Conservation (phyloP, 202 grass and related monocot genomes). For the Setaria viridis region DNA sequence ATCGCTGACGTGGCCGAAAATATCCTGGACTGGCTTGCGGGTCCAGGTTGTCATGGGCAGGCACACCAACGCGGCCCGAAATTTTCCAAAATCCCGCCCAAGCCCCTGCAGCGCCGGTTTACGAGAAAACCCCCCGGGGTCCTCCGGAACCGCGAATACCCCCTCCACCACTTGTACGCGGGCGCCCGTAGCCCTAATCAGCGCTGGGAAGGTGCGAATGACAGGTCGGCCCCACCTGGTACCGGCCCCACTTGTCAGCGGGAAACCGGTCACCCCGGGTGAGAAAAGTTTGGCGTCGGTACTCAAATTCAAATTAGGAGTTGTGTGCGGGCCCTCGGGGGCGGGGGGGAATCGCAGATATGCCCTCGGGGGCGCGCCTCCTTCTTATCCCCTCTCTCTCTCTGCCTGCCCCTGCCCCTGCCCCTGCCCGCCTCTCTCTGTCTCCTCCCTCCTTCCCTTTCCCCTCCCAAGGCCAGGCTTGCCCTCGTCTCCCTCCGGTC, state of each 20-base stretch:
- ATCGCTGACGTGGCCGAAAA: conserved; percentile 81
- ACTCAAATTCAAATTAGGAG: conserved; percentile 49
- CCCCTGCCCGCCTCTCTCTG: neutral
- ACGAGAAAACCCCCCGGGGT: fast-evolving
- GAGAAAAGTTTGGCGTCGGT: neutral
- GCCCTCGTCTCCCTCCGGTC: neutral
- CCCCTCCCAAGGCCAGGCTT: neutral
- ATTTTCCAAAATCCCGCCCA: conserved; percentile 74
- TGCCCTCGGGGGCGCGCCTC: conserved; percentile 31
- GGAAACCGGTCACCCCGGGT: fast-evolving
- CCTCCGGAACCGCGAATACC: fast-evolving
- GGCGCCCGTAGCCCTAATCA: neutral
- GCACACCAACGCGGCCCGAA: neutral
- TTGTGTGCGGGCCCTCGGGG: conserved; percentile 35
- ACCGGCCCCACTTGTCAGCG: fast-evolving
- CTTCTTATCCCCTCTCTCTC: conserved; percentile 34
- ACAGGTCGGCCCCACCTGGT: fast-evolving
- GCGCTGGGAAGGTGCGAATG: fast-evolving
- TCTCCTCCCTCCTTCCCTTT: neutral
- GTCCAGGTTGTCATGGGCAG: too few relatives aligned
- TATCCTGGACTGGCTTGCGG: neutral
- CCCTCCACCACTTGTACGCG: neutral
- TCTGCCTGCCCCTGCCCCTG: too few relatives aligned
- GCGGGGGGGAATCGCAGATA: conserved; percentile 37
- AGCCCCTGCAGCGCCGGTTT: conserved; percentile 44